Evolutionary conservation across 495 filamentous ascomycete species (phyloP), one percentile per base, ranked within the genome.

Genomic region (Penicillium cataractarum): DNA sequence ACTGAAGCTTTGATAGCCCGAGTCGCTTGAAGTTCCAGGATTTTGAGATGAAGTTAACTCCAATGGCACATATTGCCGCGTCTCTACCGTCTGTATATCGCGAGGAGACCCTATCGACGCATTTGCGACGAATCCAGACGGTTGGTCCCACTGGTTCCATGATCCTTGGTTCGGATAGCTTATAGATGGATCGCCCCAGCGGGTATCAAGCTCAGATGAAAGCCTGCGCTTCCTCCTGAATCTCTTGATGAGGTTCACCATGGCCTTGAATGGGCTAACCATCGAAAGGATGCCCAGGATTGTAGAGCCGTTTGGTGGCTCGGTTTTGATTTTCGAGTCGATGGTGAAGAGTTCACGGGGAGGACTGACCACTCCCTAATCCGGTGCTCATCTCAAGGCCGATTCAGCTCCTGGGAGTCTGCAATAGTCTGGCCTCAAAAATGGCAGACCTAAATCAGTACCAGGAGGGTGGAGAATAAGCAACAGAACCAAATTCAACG

Each of bases 101-200:
- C 40, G 48, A n/a, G 46, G 42, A 8, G 40, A 17, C 2, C 15
- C 42, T 42, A 31, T 21, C 22, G 60, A 21, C 21, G 64, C 24
- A 59, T 66, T 68, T 46, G 57, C 55, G 17, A 51, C 57, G 33
- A 63, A 66, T 7, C 64, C 64, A 26, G 73, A 57, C 1, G 66
- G 39, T 35, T 74, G 73, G 50, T 72, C 62, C 58, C 66, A 68
- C 57, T 81, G 74, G 48, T 74, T 81, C 79, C 79, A 81, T 5
- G 79, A 81, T 9, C 79, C 79, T 24, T 75, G 66, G 29, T 64
- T 80, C 32, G 79, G 79, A 64, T 71, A 74, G 37, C 72, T 78
- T 62, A 81, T 81, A 19, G 73, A 63, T 21, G 72, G 62, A 63
- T 81, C 79, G 24, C 79, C 79, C 74, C 77, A 81, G 62, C 78